phyloP scores from a whole-genome alignment of 805 yeast genomes.

The Candida germanica region DNA sequence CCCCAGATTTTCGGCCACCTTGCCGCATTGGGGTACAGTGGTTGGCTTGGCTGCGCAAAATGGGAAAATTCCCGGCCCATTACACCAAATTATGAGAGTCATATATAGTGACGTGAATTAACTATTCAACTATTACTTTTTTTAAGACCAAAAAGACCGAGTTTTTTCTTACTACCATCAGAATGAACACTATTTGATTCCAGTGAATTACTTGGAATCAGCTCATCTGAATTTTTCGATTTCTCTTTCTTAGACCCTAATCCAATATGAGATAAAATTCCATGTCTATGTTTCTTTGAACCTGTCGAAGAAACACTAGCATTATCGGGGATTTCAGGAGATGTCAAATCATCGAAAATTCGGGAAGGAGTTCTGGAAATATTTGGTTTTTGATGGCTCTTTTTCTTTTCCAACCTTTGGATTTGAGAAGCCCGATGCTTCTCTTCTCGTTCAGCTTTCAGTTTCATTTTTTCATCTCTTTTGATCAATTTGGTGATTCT shows the following conservation, averaged over 20 bases:
- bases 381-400: background rate
- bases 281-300: slow-evolving; percentile 15
- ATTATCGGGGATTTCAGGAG: slow-evolving; percentile 1
- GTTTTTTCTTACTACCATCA: slow-evolving; percentile 14
- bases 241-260: slow-evolving; percentile 12
- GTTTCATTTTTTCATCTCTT: slow-evolving; percentile 24
- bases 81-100: too few relatives aligned
- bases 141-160: slow-evolving; percentile 17
- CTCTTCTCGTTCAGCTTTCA: slow-evolving; percentile 6
- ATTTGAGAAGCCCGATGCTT: slow-evolving; percentile 13
- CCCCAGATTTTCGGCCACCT: too few relatives aligned
- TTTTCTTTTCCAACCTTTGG: slow-evolving; percentile 9
- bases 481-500: slow-evolving; percentile 30
- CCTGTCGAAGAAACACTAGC: slow-evolving; percentile 3
- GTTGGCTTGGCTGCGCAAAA: too few relatives aligned
- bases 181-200: slow-evolving; percentile 17
- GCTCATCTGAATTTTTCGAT: slow-evolving; percentile 1
- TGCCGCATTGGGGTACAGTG: too few relatives aligned
- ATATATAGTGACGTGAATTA: too few relatives aligned
- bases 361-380: slow-evolving; percentile 9
- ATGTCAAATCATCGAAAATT: slow-evolving; percentile 7
- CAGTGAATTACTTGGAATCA: slow-evolving; percentile 7
- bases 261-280: slow-evolving; percentile 17
- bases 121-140: too few relatives aligned
- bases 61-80: too few relatives aligned